These are phyloP conservation scores for Saturnispora diversa DNA, from an alignment of 805 yeast species.

Conservation along the genomic window DNA sequence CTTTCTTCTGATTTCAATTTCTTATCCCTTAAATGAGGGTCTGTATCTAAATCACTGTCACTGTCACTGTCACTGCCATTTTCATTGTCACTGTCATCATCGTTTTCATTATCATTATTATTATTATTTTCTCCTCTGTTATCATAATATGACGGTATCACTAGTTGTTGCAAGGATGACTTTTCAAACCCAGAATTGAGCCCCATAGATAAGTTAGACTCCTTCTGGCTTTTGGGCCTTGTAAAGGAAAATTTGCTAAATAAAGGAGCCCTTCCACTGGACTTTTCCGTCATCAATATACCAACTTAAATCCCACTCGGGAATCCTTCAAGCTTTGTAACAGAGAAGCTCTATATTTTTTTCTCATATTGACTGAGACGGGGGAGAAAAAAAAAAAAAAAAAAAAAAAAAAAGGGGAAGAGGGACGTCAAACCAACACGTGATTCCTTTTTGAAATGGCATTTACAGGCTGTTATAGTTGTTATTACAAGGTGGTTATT, in stretches of 20 bases:
- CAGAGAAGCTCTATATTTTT: no score
- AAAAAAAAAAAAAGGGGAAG: no score
- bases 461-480: no score
- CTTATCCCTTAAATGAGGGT: conserved; percentile 18
- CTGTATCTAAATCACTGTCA: conserved; percentile 21
- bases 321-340: no score
- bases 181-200: not conserved
- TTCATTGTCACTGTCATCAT: not conserved
- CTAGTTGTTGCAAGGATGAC: not conserved
- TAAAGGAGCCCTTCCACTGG: not conserved
- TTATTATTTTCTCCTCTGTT: not conserved
- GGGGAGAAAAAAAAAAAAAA: no score
- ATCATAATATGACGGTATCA: not conserved
- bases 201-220: not conserved
- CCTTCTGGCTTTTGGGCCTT: not conserved
- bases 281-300: not conserved
- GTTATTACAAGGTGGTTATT: no score
- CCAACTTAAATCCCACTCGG: not conserved
- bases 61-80: not conserved
- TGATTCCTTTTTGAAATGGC: not conserved
- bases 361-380: no score
- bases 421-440: no score
- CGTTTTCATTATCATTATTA: no score
- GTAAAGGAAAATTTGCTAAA: conserved; percentile 1
- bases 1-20: conserved; percentile 40